A percentile compares a stretch with the other conserved stretches of the same genome.
Conservation (phyloP, 129 eudicot genomes). For the Flaveria brownii region DNA sequence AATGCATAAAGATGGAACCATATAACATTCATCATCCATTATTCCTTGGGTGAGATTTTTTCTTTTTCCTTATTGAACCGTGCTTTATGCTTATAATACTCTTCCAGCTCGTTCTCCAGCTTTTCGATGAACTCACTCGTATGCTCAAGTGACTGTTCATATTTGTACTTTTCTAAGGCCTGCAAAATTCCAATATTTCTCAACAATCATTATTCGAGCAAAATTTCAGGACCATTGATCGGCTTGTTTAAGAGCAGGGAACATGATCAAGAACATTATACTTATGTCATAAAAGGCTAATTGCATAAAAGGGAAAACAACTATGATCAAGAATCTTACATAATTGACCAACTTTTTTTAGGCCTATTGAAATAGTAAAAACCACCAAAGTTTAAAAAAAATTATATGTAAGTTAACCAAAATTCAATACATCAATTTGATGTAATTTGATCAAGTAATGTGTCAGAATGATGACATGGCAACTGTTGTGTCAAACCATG, state of each 20-base stretch:
- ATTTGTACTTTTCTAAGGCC: constrained; percentile 83
- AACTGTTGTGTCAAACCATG: background rate
- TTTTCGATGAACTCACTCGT: constrained; percentile 85
- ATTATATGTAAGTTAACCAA: background rate
- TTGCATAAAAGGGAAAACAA: too few species aligned
- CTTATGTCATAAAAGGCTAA: too few species aligned
- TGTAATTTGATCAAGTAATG: too few species aligned
- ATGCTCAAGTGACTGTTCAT: constrained; percentile 92
- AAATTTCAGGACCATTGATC: background rate
- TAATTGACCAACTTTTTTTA: too few species aligned
- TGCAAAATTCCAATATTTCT: constrained; percentile 32
- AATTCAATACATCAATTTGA: too few species aligned
- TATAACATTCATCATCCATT: constrained; percentile 26
- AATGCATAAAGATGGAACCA: constrained; percentile 21
- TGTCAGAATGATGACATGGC: too few species aligned
- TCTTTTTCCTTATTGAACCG: constrained; percentile 47
- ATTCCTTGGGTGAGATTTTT: constrained; percentile 25
- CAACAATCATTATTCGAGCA: background rate
- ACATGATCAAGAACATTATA: background rate
- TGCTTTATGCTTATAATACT: constrained; percentile 70
- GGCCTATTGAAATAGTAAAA: too few species aligned
- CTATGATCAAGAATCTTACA: too few species aligned
- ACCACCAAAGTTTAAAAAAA: background rate
- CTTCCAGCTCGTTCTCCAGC: constrained; percentile 90
- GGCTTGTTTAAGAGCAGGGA: background rate